phyloP scores from a whole-genome alignment of 495 filamentous ascomycete genomes.

The Daldinia loculata region DNA sequence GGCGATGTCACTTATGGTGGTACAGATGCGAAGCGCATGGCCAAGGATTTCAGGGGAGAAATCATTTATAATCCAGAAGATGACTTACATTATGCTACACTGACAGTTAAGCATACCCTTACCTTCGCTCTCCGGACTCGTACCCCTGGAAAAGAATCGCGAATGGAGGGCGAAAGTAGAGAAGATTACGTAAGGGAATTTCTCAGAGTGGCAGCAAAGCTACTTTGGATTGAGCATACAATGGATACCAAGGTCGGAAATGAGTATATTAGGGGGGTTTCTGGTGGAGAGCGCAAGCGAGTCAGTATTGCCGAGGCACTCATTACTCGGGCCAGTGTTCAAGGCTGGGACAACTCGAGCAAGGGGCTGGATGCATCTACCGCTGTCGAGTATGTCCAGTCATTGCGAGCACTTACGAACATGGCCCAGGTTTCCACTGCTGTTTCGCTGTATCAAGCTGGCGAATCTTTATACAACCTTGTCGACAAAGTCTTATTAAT shows the following conservation, averaged over 20 bases:
- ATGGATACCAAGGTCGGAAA: conserved; percentile 86
- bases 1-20: conserved; percentile 74
- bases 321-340: conserved; percentile 51
- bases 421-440: conserved; percentile 63
- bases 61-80: conserved; percentile 75
- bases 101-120: conserved; percentile 75
- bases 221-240: conserved; percentile 82
- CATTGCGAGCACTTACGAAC: conserved; percentile 63
- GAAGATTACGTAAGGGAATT: conserved; percentile 72
- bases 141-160: conserved; percentile 70
- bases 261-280: conserved; percentile 78
- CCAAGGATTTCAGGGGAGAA: conserved; percentile 52
- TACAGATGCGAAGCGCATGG: conserved; percentile 59
- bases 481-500: conserved; percentile 72
- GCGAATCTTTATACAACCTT: conserved; percentile 69
- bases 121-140: conserved; percentile 74
- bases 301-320: conserved; percentile 64
- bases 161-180: conserved; percentile 65
- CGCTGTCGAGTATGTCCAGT: conserved; percentile 57
- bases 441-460: conserved; percentile 77
- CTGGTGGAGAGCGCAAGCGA: conserved; percentile 68
- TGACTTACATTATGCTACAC: conserved; percentile 77
- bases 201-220: conserved; percentile 71
- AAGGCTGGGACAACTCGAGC: conserved; percentile 62
- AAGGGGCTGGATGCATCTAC: conserved; percentile 60